Evolutionary conservation across 495 filamentous ascomycete genomes (phyloP).

Genomic region (Hamigera avellanea): DNA sequence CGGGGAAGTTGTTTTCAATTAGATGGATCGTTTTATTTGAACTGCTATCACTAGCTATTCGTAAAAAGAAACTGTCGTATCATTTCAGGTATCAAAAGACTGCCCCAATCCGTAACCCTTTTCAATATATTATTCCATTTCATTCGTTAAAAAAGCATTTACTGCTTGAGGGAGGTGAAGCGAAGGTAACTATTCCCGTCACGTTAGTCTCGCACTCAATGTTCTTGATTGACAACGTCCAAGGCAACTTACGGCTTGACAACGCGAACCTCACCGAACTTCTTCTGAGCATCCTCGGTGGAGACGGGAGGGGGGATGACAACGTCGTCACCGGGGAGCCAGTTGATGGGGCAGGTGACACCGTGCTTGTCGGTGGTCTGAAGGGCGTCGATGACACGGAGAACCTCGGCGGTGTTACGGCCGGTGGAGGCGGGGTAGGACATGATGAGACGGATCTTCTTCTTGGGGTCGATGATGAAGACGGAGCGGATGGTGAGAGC

Average conservation of each 20-base stretch:
- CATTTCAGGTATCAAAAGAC: neutral
- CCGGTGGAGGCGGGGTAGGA: slow-evolving; percentile 57
- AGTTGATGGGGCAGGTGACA: slow-evolving; percentile 53
- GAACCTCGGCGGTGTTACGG: slow-evolving; percentile 52
- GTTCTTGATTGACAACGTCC: neutral
- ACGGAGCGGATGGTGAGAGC: slow-evolving; percentile 59
- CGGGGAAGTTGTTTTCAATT: no score
- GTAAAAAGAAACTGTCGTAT: neutral
- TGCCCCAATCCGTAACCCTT: neutral
- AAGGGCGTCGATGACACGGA: slow-evolving; percentile 54
- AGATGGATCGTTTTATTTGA: neutral
- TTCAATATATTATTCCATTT: neutral
- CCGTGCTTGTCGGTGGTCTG: slow-evolving; percentile 53
- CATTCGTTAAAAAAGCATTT: neutral
- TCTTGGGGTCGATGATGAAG: slow-evolving; percentile 57
- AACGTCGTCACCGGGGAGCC: slow-evolving; percentile 52
- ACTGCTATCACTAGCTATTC: neutral
- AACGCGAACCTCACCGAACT: slow-evolving; percentile 54
- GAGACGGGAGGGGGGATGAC: slow-evolving; percentile 53
- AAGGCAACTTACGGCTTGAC: slow-evolving; percentile 47
- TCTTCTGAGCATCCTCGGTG: slow-evolving; percentile 52
- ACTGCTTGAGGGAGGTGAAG: neutral
- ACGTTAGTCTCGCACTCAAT: neutral
- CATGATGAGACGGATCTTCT: slow-evolving; percentile 59
- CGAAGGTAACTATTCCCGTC: neutral